Evolutionary conservation across 352 stramenopile genomes (phyloP).

Genomic region (Phytophthora vignae): DNA sequence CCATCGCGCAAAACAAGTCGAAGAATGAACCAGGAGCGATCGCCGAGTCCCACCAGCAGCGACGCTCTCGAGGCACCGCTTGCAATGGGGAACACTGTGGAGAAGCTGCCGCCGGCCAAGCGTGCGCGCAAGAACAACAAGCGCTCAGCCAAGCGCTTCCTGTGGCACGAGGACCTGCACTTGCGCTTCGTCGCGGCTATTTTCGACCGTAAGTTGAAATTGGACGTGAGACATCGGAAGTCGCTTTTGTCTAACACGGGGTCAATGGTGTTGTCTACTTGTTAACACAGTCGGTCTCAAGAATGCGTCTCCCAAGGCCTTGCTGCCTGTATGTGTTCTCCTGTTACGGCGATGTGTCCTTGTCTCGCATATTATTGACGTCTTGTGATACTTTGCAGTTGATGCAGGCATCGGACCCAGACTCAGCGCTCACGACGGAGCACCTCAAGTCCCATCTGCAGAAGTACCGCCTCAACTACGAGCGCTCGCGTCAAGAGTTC

Average conservation of each 20-base stretch:
- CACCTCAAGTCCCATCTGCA: constrained; percentile 88
- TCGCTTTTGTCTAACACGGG: constrained; percentile 3
- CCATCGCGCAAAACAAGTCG: neutral
- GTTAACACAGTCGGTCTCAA: constrained; percentile 72
- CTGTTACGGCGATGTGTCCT: constrained; percentile 8
- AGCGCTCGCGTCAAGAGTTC: constrained; percentile 77
- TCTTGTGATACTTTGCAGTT: constrained; percentile 40
- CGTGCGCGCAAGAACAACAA: constrained; percentile 79
- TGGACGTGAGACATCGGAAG: neutral
- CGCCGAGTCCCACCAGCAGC: constrained; percentile 6
- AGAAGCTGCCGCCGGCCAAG: constrained; percentile 7
- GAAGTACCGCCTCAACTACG: constrained; percentile 87
- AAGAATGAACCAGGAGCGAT: constrained; percentile 18
- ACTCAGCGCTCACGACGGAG: constrained; percentile 73
- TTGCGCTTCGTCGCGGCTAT: constrained; percentile 84
- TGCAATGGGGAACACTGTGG: neutral
- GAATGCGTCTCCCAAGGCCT: constrained; percentile 77
- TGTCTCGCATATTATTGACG: neutral
- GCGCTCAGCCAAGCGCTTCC: constrained; percentile 75
- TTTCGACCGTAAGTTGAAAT: constrained; percentile 68
- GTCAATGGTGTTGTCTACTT: constrained; percentile 4
- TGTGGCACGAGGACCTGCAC: constrained; percentile 85
- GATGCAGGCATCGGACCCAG: constrained; percentile 57
- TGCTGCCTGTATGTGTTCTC: constrained; percentile 55
- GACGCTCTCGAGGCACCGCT: neutral